Base-by-base conservation (phyloP, 2,329 filamentous ascomycete species). In the Microcyclospora tardicrescens region DNA sequence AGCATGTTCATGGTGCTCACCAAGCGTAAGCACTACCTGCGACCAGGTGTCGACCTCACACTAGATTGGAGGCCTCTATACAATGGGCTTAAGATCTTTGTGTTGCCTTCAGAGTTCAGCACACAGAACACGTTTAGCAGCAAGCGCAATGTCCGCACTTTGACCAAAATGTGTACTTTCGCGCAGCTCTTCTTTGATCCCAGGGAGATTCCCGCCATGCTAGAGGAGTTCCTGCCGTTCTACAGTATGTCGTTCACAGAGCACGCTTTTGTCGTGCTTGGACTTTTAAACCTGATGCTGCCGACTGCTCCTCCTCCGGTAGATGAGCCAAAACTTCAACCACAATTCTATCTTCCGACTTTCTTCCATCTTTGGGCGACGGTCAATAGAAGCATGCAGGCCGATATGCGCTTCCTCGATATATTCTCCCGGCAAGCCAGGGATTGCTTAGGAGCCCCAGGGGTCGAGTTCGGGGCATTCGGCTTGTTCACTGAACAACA, bases 21-120 rank as follows among this genome's bases (percentile, higher is more conserved):
- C n/a, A 93, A 91, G 86, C 87, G 89, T 57, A 94, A 93, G 59
- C 89, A 96, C 63, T 96, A 96, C 61, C 73, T 98, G 28, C 86
- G 84, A 49, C 85, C 89, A 1, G 79, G 82, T 41, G 84, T 86
- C 48, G 93, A 98, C 56, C 69, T 98, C n/a, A 71, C 74, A 10
- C 73, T 98, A 43, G 89, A 98, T 60, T 98, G 91, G 91, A 77
- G 77, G 51, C 89, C 87, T 6, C 67, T 98, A 24, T 98, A 84
- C 75, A 82, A 85, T 53, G 89, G 96, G 60, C 68, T 96, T 51
- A 96, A 95, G 66, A 73, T 80, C 33, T 80, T 95, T 57, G 84
- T 95, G 11, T 66, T 98, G 12, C 89, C 91, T 1, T 77, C 77
- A 34, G 91, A 98, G 59, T 80, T 79, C 9, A 75, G 75, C 43